Evolutionary conservation across 306 rosid genomes (phyloP), one percentile per base, ranked within the genome.

Genomic region (Quercus parvula): DNA sequence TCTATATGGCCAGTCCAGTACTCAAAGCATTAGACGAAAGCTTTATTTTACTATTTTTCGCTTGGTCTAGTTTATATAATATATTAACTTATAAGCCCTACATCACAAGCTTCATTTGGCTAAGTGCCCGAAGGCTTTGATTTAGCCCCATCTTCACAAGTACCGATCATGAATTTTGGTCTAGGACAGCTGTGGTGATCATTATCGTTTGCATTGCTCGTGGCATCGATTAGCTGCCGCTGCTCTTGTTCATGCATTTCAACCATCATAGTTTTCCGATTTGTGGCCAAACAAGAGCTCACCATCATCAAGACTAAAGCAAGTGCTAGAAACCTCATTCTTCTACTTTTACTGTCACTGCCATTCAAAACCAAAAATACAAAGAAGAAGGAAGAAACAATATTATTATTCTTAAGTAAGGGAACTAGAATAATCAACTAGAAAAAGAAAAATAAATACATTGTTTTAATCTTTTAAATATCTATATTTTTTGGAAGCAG

Each of bases 161-260:
- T 30, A 35, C 76, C 77, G 64, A 82, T 24, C 24, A 24, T 1
- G 24, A 85, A 51, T 77, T 80, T 51, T 61, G 61, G 61, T 70
- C 86, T 76, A 4, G 86, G 82, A 38, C 82, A 73, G 70, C 52
- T 59, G 74, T 86, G 89, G 52, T 86, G 84, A 74, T 82, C 83
- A 46, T 77, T 56, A 56, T 58, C 54, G 54, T 57, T 73, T 30
- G 79, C 78, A 7, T 84, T 79, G 58, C 13, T 24, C 7, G 2
- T 6, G 25, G 0, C 78, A 1, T 3, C 30, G 30, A 18, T 49
- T 24, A 41, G 20, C 31, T 59, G 59, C 28, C 11, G 80, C 62
- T 51, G 74, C 62, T 51, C 38, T 22, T 71, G 58, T 28, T 46
- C 11, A 24, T 44, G 56, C 10, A 19, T 74, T 78, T 73, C 73